phyloP scores from a whole-genome alignment of 345 rosid species.

The Adansonia digitata region DNA sequence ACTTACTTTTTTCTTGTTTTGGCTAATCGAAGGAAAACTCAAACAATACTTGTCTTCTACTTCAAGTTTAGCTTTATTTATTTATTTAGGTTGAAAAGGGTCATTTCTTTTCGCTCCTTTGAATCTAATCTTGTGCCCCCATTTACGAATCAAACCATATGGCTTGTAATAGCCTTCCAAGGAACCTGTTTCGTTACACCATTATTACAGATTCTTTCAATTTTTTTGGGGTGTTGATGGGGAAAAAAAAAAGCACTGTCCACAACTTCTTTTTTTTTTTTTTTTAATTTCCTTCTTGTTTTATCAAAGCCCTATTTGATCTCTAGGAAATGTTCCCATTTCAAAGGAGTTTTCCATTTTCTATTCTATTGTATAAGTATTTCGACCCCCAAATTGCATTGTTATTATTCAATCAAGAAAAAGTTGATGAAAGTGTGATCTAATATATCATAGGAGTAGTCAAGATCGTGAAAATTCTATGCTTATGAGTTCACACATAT shows the following conservation, averaged over 20 bases:
- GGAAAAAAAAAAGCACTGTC: slow-evolving; percentile 1
- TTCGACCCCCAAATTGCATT: background rate
- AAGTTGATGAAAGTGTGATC: no score
- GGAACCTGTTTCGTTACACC: slow-evolving; percentile 10
- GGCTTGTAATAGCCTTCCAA: slow-evolving; percentile 4
- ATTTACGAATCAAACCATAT: slow-evolving; percentile 10
- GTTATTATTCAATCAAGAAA: background rate
- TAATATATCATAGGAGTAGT: background rate
- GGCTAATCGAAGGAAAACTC: slow-evolving; percentile 33
- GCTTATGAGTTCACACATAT: background rate
- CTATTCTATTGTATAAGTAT: background rate
- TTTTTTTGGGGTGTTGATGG: background rate
- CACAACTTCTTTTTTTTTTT: slow-evolving; percentile 13
- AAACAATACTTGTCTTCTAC: slow-evolving; percentile 23
- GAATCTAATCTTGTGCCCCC: slow-evolving; percentile 31
- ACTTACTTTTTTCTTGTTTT: slow-evolving; percentile 29
- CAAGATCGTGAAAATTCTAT: background rate
- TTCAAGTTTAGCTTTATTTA: slow-evolving; percentile 17
- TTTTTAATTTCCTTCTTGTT: no score
- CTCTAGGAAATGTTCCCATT: slow-evolving; percentile 7
- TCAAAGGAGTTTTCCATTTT: background rate
- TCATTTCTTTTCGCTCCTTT: slow-evolving; percentile 31
- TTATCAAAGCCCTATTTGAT: slow-evolving; percentile 29
- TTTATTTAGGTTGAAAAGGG: slow-evolving; percentile 9
- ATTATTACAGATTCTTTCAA: background rate